Percentiles rank a stretch among this genome's conserved stretches.
These are phyloP conservation scores for Phoma sp. DNA, from an alignment of 2,329 filamentous ascomycete species.

Conservation along the genomic window DNA sequence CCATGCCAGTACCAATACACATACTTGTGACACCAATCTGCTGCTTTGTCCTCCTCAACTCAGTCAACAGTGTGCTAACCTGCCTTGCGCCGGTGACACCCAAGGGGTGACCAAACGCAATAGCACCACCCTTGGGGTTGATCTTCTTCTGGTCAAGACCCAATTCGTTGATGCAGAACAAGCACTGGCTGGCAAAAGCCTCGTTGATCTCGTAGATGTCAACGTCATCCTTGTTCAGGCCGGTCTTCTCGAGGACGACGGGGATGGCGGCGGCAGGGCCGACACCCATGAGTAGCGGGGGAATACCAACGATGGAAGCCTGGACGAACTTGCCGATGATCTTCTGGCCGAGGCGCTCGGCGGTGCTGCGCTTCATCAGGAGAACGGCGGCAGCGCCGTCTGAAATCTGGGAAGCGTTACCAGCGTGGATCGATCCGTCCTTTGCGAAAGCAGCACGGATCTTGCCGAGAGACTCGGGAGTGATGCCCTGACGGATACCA, in stretches of 20 bases:
- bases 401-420: conserved; percentile 94
- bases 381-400: conserved; percentile 93
- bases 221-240: conserved; percentile 82
- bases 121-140: conserved; percentile 96
- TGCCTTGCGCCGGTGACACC: conserved; percentile 94
- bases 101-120: conserved; percentile 93
- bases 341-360: conserved; percentile 83
- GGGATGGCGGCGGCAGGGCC: conserved; percentile 97
- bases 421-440: conserved; percentile 92
- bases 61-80: conserved; percentile 89
- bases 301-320: conserved; percentile 84
- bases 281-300: conserved; percentile 93
- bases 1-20: conserved; percentile 96
- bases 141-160: conserved; percentile 84
- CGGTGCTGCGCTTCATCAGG: conserved; percentile 92
- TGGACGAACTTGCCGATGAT: conserved; percentile 93
- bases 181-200: conserved; percentile 93
- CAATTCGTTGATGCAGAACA: conserved; percentile 92
- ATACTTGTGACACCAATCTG: conserved; percentile 92
- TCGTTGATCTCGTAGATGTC: conserved; percentile 99
- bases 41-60: conserved; percentile 83
- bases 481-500: conserved; percentile 84
- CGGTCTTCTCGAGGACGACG: conserved; percentile 85
- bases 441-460: conserved; percentile 90
- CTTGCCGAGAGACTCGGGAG: conserved; percentile 86